These are phyloP conservation scores for Metschnikowia anglica DNA, from an alignment of 805 yeast genomes.

Conservation along the genomic window DNA sequence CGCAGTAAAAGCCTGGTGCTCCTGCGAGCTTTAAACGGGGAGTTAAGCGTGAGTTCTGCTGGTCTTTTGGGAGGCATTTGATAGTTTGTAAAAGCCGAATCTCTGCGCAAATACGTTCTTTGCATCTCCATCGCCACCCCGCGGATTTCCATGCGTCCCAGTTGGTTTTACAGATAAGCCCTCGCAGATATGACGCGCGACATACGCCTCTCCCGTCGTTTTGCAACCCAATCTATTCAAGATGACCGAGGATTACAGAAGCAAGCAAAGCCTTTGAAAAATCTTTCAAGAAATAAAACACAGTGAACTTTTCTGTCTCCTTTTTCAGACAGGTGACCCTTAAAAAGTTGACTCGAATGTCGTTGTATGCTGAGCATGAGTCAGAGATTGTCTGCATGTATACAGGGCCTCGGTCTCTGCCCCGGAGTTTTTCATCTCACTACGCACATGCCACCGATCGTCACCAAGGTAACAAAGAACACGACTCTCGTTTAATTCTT, in stretches of 20 bases:
- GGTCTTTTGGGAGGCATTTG: slow-evolving; percentile 8
- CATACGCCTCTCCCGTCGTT: too few species aligned
- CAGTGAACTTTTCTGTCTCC: too few species aligned
- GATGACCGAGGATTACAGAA: too few species aligned
- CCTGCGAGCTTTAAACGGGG: slow-evolving; percentile 7
- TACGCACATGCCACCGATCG: neutral
- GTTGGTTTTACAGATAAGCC: slow-evolving; percentile 1
- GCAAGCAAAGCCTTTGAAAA: too few species aligned
- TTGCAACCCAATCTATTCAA: too few species aligned
- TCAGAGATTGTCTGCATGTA: slow-evolving; percentile 6
- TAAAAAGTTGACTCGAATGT: neutral
- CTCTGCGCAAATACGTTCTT: slow-evolving; percentile 1
- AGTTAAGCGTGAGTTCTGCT: slow-evolving; percentile 1
- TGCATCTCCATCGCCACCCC: slow-evolving; percentile 6
- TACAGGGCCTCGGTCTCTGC: slow-evolving; percentile 1
- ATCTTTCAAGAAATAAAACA: too few species aligned
- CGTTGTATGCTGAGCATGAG: neutral
- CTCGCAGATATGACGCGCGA: slow-evolving; percentile 1
- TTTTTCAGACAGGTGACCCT: too few species aligned
- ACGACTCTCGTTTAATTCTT: neutral
- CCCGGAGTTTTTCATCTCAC: slow-evolving; percentile 3
- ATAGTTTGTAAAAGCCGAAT: neutral
- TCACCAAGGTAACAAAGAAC: neutral
- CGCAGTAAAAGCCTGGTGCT: slow-evolving; percentile 8
- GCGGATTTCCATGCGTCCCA: slow-evolving; percentile 9